Conservation (phyloP, 192 early-diverging fungal species). For the Glomus cerebriforme region DNA sequence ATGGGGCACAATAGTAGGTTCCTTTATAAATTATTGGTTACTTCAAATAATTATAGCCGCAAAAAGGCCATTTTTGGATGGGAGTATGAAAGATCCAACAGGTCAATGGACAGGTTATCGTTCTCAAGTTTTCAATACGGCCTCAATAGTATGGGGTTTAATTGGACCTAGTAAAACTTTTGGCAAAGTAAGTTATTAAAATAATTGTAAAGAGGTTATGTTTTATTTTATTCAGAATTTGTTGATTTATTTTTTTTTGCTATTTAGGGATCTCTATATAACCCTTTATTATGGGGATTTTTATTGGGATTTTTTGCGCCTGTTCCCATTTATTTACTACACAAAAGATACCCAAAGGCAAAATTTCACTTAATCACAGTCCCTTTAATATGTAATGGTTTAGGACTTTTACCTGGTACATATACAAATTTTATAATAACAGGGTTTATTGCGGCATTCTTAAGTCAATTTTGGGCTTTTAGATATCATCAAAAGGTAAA, state of each 20-base stretch:
- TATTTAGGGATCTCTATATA: constrained; percentile 34
- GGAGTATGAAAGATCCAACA: constrained; percentile 41
- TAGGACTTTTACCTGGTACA: constrained; percentile 9
- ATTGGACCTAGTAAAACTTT: constrained; percentile 59
- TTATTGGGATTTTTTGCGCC: constrained; percentile 41
- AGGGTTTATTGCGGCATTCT: constrained; percentile 18
- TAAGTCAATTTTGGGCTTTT: constrained; percentile 18
- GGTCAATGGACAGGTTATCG: constrained; percentile 43
- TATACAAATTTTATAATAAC: constrained; percentile 31
- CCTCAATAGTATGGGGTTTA: constrained; percentile 65
- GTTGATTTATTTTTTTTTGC: not conserved
- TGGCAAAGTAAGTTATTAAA: constrained; percentile 34
- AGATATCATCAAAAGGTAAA: not conserved
- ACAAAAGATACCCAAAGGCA: constrained; percentile 46
- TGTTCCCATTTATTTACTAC: constrained; percentile 41
- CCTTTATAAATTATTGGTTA: constrained; percentile 43
- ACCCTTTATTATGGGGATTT: constrained; percentile 49
- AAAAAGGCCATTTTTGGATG: constrained; percentile 34
- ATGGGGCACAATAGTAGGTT: constrained; percentile 53
- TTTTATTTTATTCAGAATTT: constrained; percentile 36
- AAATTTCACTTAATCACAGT: constrained; percentile 37
- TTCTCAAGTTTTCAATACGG: constrained; percentile 51
- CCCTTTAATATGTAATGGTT: constrained; percentile 30
- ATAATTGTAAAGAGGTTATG: not conserved
- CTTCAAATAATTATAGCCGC: constrained; percentile 35